Conservation (phyloP, 1,139 yeast genomes). For the Candida gigantensis region DNA sequence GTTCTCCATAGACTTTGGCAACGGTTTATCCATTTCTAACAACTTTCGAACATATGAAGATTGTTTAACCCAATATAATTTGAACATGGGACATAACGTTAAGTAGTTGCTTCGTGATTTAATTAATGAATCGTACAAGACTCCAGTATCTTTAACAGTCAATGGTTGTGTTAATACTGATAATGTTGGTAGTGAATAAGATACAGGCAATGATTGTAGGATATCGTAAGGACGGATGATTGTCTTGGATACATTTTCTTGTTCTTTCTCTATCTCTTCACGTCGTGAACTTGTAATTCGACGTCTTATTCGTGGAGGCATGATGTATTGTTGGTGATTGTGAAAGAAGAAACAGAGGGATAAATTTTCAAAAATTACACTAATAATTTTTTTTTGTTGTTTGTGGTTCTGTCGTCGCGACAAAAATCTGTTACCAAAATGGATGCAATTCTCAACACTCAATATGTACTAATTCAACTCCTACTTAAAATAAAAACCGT, state of each 20-base stretch:
- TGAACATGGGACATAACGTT: constrained; percentile 68
- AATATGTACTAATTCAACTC: no score
- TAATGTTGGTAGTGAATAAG: constrained; percentile 50
- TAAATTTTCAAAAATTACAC: no score
- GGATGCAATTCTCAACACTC: no score
- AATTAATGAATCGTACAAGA: constrained; percentile 68
- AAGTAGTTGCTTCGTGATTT: constrained; percentile 77
- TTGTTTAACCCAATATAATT: constrained; percentile 76
- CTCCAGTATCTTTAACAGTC: constrained; percentile 72
- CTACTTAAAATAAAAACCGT: no score
- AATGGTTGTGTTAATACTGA: constrained; percentile 62
- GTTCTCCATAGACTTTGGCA: constrained; percentile 28
- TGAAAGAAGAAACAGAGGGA: neutral
- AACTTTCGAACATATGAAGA: constrained; percentile 46
- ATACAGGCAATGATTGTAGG: constrained; percentile 70
- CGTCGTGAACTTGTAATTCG: constrained; percentile 49
- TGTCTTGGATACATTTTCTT: constrained; percentile 41
- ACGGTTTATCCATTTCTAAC: constrained; percentile 35
- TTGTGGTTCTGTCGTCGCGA: neutral
- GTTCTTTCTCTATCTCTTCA: constrained; percentile 51
- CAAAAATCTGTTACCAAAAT: neutral
- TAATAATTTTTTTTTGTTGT: neutral
- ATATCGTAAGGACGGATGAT: constrained; percentile 67
- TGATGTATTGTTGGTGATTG: constrained; percentile 12
- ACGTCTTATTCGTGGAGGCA: constrained; percentile 50